Base-by-base conservation (phyloP, 148 eudicot genomes). In the Diospyros lotus region DNA sequence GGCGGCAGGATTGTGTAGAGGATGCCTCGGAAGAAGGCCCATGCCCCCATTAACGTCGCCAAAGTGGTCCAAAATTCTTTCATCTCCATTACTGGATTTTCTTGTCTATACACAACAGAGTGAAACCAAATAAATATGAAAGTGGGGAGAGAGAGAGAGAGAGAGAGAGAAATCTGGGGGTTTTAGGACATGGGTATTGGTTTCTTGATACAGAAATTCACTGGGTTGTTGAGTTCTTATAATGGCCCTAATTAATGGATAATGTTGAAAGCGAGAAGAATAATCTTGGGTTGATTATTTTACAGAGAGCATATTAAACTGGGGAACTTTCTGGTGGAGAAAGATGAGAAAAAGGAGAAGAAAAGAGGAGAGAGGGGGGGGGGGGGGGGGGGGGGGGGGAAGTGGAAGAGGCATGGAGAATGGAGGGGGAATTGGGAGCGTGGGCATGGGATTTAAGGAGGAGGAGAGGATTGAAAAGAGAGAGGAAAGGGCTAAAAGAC, bases 1-100 rank as follows among this genome's bases (percentile, higher is more conserved):
- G 98, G 98, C 3, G 98, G 97, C 82, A 94, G 82, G 7, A 94
- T 56, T 3, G 91, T 76, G 73, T 91, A 83, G 54, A 94, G 55
- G 39, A 94, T 77, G 46, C 84, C 85, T 56, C 90, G 97, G 79
- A 86, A 86, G 76, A 94, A 94, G 48, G 96, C 98, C 75, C 84
- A 74, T 1, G 92, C 93, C 0, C 97, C 98, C 96, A 94, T 90
- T 39, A 94, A 18, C 2, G 98, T 90, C 0, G 98, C 97, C 83
- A 94, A 53, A 45, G 97, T 82, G 2, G 92, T 87, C 98, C 98
- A 94, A 9, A 86, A 59, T 67, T 94, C 97, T 68, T 85, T 87
- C 98, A 94, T 94, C 50, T 45, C 81, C 38, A 18, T 6, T 15
- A 41, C 1, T 52, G 46, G 13, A 3, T 56, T 11, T 10, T 56